Percentiles rank a stretch among this genome's conserved stretches.
phyloP scores from a whole-genome alignment of 768 basidiomycete species.

The Tylopilus vinaceipallidus region DNA sequence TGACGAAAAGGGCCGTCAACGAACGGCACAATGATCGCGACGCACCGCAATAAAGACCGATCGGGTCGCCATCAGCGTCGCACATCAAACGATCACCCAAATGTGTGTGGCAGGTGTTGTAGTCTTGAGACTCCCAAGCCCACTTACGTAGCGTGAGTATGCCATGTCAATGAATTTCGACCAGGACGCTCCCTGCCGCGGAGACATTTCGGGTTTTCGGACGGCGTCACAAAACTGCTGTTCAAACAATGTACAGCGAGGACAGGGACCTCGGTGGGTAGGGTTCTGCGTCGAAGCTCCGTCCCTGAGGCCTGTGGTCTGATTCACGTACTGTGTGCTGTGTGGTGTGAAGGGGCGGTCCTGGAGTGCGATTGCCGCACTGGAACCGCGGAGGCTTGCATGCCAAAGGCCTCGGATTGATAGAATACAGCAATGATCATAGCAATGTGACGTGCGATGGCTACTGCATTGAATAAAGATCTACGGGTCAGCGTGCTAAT shows the following conservation, averaged over 20 bases:
- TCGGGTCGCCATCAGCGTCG: not conserved
- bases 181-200: not conserved
- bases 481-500: constrained; percentile 9
- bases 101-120: not conserved
- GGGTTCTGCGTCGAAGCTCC: not conserved
- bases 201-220: constrained; percentile 3
- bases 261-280: not conserved
- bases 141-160: not conserved
- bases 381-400: constrained; percentile 2
- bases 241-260: not conserved
- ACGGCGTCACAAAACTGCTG: constrained; percentile 4
- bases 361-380: not conserved
- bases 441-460: constrained; percentile 8
- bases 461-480: constrained; percentile 5
- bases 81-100: not conserved
- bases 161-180: not conserved
- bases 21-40: not conserved
- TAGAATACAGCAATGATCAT: constrained; percentile 11
- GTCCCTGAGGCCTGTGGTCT: constrained; percentile 1
- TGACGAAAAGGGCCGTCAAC: not conserved
- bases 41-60: not conserved
- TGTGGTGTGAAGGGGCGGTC: not conserved
- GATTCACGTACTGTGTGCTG: not conserved
- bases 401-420: constrained; percentile 1
- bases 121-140: not conserved